Evolutionary conservation across 176 grass and related monocot species (phyloP), one percentile per base, ranked within the genome.

Genomic region (Juncus inflexus): DNA sequence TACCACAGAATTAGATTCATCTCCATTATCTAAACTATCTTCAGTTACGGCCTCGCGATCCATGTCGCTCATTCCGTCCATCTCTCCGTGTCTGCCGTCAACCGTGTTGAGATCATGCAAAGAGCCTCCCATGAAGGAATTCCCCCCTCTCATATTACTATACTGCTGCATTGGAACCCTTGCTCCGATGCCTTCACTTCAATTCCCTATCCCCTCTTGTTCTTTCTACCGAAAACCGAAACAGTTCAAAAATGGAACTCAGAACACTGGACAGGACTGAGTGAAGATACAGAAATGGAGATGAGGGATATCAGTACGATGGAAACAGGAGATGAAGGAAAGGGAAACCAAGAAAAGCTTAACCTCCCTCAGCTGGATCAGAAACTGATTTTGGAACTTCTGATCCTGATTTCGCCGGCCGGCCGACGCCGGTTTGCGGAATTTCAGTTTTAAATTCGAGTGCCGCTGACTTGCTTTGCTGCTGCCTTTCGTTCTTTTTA

Each of bases 1-100:
- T 12, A 85, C 79, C 80, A 86, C 89, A 39, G 89, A 91, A 74
- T 78, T 87, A 13, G 89, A 91, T 55, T 91, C 88, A 55, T 77
- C 86, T 9, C 63, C 85, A 52, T 76, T 73, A 39, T 81, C 80
- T 43, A 91, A 64, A 77, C 88, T 91, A 60, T 79, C 84, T 67
- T 84, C 88, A 35, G 77, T 79, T 56, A 74, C 47, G 56, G 72
- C 72, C 64, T 84, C 84, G 8, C 69, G 83, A 58, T 84, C 80
- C n/a, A 79, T 84, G 35, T 84, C 84, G 6, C 82, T 77, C 65
- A 82, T 82, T 37, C 79, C 79, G 14, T 77, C 79, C 52, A 82
- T 70, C 50, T 82, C 65, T 7, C 73, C 65, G 15, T 68, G 66
- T 51, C 45, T 65, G 9, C 53, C 73, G 61, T 81, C 79, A 6